phyloP scores from a whole-genome alignment of 2,329 filamentous ascomycete genomes.

The Curvularia sp. region DNA sequence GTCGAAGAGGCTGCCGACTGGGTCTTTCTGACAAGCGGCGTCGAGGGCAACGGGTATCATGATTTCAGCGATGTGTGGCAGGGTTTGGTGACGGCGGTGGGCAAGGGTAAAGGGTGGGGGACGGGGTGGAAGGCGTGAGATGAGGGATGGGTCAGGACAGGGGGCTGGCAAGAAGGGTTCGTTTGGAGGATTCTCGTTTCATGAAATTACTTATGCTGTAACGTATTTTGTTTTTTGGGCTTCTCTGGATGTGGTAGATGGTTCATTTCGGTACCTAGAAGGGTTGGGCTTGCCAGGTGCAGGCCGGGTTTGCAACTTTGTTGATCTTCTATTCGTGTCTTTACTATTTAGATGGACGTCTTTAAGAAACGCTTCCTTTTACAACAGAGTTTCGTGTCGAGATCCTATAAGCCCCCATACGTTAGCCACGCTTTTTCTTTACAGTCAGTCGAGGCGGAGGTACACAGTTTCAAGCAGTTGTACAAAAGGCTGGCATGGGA shows the following conservation, averaged over 20 bases:
- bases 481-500: not conserved
- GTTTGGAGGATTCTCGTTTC: not conserved
- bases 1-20: constrained; percentile 41
- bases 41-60: constrained; percentile 40
- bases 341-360: not conserved
- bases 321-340: not conserved
- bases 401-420: not conserved
- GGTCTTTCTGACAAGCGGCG: constrained; percentile 39
- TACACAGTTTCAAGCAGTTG: not conserved
- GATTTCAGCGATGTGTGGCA: constrained; percentile 37
- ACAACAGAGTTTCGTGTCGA: too few species aligned
- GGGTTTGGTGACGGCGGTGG: constrained; percentile 32
- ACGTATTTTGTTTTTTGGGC: not conserved
- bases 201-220: not conserved
- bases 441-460: not conserved
- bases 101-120: not conserved
- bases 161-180: not conserved
- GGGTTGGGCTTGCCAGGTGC: not conserved
- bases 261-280: not conserved
- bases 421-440: not conserved
- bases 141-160: not conserved
- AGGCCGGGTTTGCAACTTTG: not conserved
- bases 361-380: not conserved
- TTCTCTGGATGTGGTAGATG: not conserved
- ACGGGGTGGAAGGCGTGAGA: not conserved